Base-by-base conservation (phyloP, 2,329 filamentous ascomycete genomes). In the Orbilia ellipsospora region DNA sequence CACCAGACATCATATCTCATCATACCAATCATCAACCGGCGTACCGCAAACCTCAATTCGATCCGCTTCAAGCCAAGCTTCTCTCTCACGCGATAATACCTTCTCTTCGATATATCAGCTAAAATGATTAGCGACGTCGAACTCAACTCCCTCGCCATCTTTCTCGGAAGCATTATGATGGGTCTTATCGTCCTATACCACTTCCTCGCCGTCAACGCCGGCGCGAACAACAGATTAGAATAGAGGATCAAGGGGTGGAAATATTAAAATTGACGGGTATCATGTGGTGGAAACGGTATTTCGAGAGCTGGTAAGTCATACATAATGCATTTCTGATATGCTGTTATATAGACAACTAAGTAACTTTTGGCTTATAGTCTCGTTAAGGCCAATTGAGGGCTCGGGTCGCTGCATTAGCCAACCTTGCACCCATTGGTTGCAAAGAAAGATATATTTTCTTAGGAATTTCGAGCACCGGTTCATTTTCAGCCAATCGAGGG, bases 131-230 rank as follows among this genome's bases (percentile, higher is more conserved):
- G 94, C 82, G 95, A 99, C 88, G 85, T 87, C 82, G 90, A 95
- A 78, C 90, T 99, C 80, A 97, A 98, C 87, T 88, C 88, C 77
- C 88, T 99, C 31, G 94, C 95, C 83, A 90, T 98, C 82, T 94
- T 97, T 83, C 91, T 99, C 74, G 95, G 95, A 84, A 91, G 90
- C 66, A 88, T 90, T 48, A 89, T 94, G 77, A 94, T 98, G 92
- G 86, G 97, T 52, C 87, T 99, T 77, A 97, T 98, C 78, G 89
- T 99, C 31, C 84, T 96, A 28, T 98, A 99, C 84, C 93, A 98
- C 83, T 98, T 96, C 84, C 89, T 99, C 80, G 94, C 98, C 83
- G 88, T 97, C 85, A 98, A 99, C 81, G 88, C 92, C n/a, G 86
- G 87, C 78, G 87, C 90, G 72, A 83, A 85, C 50, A 67, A 78